These are phyloP conservation scores for Tanacetum coccineum DNA, from an alignment of 129 eudicot genomes.

Conservation along the genomic window DNA sequence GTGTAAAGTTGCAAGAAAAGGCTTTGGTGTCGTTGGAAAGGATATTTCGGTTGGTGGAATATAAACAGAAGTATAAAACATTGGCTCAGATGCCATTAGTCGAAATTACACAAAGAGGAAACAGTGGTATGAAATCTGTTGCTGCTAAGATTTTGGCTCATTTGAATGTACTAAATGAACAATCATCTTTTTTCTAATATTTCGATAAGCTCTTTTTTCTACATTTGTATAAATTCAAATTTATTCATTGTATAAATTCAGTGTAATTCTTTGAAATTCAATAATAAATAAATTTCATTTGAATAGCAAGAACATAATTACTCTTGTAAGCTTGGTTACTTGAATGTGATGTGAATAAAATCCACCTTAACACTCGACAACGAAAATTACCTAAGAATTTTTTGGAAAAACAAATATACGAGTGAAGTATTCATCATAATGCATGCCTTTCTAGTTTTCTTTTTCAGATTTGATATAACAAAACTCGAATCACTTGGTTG, in stretches of 20 bases:
- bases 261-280: background rate
- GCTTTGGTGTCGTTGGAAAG: constrained; percentile 40
- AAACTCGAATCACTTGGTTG: no score
- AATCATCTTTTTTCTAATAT: constrained; percentile 45
- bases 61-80: constrained; percentile 37
- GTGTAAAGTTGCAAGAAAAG: constrained; percentile 38
- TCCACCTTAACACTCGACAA: background rate
- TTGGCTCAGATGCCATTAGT: constrained; percentile 44
- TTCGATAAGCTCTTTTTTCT: background rate
- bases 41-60: constrained; percentile 39
- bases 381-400: no score
- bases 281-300: background rate
- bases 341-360: background rate
- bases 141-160: constrained; percentile 57
- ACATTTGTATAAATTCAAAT: constrained; percentile 12
- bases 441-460: no score
- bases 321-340: constrained; percentile 6
- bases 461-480: no score
- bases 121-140: constrained; percentile 36
- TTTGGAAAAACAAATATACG: no score
- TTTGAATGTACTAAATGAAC: constrained; percentile 48
- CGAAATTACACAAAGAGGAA: constrained; percentile 59
- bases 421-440: no score
- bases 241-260: background rate
- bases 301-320: background rate